Evolutionary conservation across 2,329 filamentous ascomycete genomes (phyloP), one percentile per base, ranked within the genome.

Genomic region (Botrytis tulipae): DNA sequence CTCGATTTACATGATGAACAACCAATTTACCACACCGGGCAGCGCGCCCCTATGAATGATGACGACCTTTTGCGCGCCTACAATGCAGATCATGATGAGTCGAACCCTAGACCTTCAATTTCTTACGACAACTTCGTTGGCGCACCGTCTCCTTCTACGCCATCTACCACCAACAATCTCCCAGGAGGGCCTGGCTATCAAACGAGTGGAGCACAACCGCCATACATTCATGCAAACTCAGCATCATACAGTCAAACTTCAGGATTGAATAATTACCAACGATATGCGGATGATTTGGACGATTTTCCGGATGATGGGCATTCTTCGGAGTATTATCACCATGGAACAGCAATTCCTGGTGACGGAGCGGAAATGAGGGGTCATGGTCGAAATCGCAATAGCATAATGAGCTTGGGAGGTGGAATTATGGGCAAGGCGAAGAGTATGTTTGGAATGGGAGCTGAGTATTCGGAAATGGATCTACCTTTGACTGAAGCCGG

Each of bases 111-210:
- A 77, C 93, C 94, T 70, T 98, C 95, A 40, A 90, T 95, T 70
- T 97, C 94, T 74, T 98, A 98, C 83, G 95, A 98, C 86, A 92
- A 96, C 79, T 98, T 98, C 82, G 91, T 98, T 76, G 95, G 95
- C 76, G 90, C 86, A 42, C 85, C 85, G 76, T 86, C 85, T 75
- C 84, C 86, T 74, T 83, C 86, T 71, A 85, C 87, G 68, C 82
- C 85, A 35, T 82, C 85, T 65, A 82, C 83, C 71, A 84, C 84
- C 77, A 70, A 59, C 57, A 83, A 85, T 73, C 80, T 77, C 74
- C 80, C 78, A 69, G 80, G 75, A 74, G 81, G 79, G 35, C 79
- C 80, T 69, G 79, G 78, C 59, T 77, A 78, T 73, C 72, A 78
- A 18, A 72, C 79, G 51, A 73, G 59, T 32, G 62, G 18, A 40